phyloP scores from a whole-genome alignment of 192 early-diverging fungal species.

The Phlyctochytrium planicorne region DNA sequence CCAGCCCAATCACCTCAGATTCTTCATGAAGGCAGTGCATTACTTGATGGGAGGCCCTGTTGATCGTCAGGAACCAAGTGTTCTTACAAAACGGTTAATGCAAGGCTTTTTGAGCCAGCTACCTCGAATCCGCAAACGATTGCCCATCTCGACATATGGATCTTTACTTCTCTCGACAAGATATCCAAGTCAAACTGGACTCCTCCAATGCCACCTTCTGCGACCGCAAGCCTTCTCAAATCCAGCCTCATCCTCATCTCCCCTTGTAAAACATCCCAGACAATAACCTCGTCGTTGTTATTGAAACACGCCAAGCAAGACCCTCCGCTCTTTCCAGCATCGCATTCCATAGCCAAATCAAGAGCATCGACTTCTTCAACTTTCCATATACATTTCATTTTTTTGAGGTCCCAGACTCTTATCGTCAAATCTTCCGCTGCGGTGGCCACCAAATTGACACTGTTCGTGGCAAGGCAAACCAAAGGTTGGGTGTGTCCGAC shows the following conservation, averaged over 20 bases:
- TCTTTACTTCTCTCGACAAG: conserved; percentile 33
- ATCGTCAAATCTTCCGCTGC: conserved; percentile 29
- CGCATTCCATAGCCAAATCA: conserved; percentile 32
- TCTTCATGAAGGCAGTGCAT: conserved; percentile 16
- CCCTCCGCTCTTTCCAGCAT: too few species aligned
- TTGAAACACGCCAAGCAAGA: conserved; percentile 31
- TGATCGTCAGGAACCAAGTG: conserved; percentile 28
- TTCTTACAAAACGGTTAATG: conserved; percentile 22
- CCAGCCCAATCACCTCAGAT: conserved; percentile 11
- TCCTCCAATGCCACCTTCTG: too few species aligned
- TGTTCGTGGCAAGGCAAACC: conserved; percentile 30
- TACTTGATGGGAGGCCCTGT: neutral
- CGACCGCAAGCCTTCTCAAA: too few species aligned
- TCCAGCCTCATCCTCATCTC: neutral
- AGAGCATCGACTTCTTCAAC: conserved; percentile 25
- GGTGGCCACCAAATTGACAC: conserved; percentile 31
- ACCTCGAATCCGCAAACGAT: conserved; percentile 45
- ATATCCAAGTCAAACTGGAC: conserved; percentile 21
- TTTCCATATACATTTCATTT: conserved; percentile 12
- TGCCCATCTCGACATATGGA: conserved; percentile 25
- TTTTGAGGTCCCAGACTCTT: conserved; percentile 32
- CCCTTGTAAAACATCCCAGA: conserved; percentile 21
- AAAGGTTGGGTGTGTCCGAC: conserved; percentile 26
- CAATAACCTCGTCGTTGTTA: conserved; percentile 31
- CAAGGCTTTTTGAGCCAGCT: neutral